phyloP scores from a whole-genome alignment of 495 filamentous ascomycete genomes.

The Thozetella sp. region DNA sequence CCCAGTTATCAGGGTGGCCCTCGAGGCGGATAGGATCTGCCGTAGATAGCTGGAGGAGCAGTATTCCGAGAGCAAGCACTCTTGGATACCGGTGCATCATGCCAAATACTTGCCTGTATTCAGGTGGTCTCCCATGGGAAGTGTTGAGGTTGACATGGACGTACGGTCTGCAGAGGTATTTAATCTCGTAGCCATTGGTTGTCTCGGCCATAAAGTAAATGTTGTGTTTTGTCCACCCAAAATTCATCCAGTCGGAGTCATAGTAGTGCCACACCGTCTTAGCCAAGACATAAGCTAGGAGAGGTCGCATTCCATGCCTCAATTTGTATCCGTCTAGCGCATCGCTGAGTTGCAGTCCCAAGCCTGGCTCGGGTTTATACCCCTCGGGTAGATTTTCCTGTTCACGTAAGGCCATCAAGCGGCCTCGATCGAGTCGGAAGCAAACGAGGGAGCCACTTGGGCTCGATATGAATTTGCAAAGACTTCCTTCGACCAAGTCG shows the following conservation, averaged over 20 bases:
- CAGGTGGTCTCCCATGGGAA: slow-evolving; percentile 1
- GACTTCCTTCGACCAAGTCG: neutral
- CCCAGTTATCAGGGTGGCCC: slow-evolving; percentile 6
- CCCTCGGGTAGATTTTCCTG: neutral
- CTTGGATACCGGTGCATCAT: slow-evolving; percentile 13
- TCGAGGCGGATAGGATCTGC: slow-evolving; percentile 8
- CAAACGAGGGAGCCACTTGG: neutral
- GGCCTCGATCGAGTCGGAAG: neutral
- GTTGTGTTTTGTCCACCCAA: slow-evolving; percentile 13
- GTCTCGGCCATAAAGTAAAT: slow-evolving; percentile 19
- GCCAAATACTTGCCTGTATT: slow-evolving; percentile 4
- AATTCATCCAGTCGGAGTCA: slow-evolving; percentile 20
- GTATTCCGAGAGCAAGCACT: slow-evolving; percentile 19
- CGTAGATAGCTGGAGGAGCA: slow-evolving; percentile 20
- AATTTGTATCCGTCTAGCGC: slow-evolving; percentile 3
- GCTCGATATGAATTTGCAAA: neutral
- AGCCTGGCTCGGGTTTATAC: neutral
- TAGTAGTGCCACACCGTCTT: slow-evolving; percentile 23
- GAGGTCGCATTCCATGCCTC: slow-evolving; percentile 6
- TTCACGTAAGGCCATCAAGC: neutral
- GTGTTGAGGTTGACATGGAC: slow-evolving; percentile 1
- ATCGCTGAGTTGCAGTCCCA: slow-evolving; percentile 6
- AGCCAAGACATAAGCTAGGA: slow-evolving; percentile 18
- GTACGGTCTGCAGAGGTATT: slow-evolving; percentile 6
- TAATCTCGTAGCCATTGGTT: neutral